Percentiles rank a stretch among this genome's conserved stretches.
Evolutionary conservation across 2,329 filamentous ascomycete species (phyloP).

Genomic region (Thielaviopsis ethacetica): DNA sequence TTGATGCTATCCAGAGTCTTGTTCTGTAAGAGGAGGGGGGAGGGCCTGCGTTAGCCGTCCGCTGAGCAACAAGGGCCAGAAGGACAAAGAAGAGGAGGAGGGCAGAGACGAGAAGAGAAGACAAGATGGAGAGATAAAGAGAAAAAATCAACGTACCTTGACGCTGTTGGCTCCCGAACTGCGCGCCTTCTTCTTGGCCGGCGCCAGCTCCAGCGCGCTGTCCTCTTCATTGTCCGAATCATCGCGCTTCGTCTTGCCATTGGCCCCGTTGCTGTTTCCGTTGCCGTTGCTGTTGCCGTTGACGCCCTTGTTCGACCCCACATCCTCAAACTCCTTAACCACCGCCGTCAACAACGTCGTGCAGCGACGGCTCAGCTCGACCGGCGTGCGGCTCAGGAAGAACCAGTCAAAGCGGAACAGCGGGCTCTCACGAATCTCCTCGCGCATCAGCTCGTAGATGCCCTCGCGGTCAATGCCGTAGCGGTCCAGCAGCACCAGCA

Average conservation of each 20-base stretch:
- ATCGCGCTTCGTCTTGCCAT: constrained; percentile 56
- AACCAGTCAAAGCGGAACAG: constrained; percentile 99
- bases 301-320: constrained; percentile 27
- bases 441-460: constrained; percentile 87
- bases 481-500: constrained; percentile 83
- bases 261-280: constrained; percentile 35
- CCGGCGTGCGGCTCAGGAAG: constrained; percentile 84
- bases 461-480: constrained; percentile 82
- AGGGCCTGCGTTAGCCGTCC: neutral
- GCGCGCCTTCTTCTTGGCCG: constrained; percentile 91
- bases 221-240: constrained; percentile 78
- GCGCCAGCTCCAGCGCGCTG: constrained; percentile 60
- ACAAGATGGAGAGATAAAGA: neutral
- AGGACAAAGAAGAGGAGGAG: neutral
- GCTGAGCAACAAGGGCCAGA: neutral
- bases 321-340: constrained; percentile 79
- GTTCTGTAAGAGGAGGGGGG: constrained; percentile 42
- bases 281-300: constrained; percentile 14
- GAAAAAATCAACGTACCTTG: constrained; percentile 46
- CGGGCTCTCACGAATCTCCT: constrained; percentile 87
- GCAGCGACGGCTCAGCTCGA: constrained; percentile 82
- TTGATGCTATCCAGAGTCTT: constrained; percentile 87
- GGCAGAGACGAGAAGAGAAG: no score
- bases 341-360: constrained; percentile 90
- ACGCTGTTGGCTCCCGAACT: constrained; percentile 40